A percentile compares a stretch with the other conserved stretches of the same genome.
These are phyloP conservation scores for Crithidia brevicula DNA, from an alignment of 208 protist genomes.

Conservation along the genomic window DNA sequence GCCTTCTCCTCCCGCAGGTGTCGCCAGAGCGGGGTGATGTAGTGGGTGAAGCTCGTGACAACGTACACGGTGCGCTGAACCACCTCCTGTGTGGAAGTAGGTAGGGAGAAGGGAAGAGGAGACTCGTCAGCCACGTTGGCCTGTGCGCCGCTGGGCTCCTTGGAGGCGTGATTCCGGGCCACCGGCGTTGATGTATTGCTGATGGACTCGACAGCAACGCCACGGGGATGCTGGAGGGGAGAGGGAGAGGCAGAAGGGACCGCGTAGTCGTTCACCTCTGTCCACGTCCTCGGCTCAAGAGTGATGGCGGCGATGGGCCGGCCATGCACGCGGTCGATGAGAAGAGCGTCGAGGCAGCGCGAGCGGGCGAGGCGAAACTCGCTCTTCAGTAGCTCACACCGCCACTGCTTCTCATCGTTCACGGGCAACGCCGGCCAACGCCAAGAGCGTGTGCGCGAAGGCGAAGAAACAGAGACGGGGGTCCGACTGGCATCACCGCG, in stretches of 20 bases:
- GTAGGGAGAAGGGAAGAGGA: not conserved
- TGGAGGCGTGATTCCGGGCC: no score
- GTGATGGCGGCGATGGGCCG: constrained; percentile 65
- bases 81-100: constrained; percentile 23
- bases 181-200: no score
- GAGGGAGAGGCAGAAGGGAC: not conserved
- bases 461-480: not conserved
- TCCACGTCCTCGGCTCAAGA: constrained; percentile 30
- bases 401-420: constrained; percentile 57
- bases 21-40: constrained; percentile 59
- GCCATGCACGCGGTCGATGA: constrained; percentile 50
- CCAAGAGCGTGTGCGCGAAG: not conserved
- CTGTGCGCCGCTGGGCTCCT: not conserved
- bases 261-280: not conserved
- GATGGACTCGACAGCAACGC: no score
- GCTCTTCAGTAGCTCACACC: constrained; percentile 67
- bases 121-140: not conserved
- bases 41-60: constrained; percentile 62
- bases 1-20: constrained; percentile 67
- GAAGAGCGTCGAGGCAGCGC: constrained; percentile 59
- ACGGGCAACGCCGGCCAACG: constrained; percentile 28
- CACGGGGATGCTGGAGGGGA: no score
- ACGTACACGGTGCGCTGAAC: constrained; percentile 47
- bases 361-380: constrained; percentile 72
- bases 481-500: not conserved